These are phyloP conservation scores for Neonectria sp. DNA, from an alignment of 2,329 filamentous ascomycete genomes.

Conservation along the genomic window DNA sequence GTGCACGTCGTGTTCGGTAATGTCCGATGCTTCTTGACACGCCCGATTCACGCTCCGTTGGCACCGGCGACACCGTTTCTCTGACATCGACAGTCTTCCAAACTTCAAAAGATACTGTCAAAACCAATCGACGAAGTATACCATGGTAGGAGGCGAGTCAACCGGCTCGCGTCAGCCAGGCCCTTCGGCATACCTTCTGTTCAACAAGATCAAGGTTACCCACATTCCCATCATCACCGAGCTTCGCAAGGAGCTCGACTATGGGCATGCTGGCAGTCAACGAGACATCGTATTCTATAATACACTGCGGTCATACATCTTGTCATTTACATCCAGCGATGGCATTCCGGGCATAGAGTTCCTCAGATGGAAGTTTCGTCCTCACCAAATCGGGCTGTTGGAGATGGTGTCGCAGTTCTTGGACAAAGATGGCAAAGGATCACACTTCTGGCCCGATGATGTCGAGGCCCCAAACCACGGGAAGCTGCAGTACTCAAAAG, in stretches of 20 bases:
- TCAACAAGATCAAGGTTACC: constrained; percentile 27
- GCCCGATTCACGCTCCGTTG: neutral
- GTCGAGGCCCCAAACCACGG: neutral
- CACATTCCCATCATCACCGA: constrained; percentile 32
- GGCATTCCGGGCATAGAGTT: constrained; percentile 16
- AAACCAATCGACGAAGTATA: neutral
- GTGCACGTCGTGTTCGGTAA: neutral
- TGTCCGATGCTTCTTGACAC: neutral
- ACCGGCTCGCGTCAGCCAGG: neutral
- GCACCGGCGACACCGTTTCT: neutral
- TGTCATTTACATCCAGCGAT: constrained; percentile 24
- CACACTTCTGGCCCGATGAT: constrained; percentile 38
- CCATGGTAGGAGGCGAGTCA: neutral
- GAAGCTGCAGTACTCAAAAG: constrained; percentile 28
- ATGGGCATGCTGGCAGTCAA: constrained; percentile 19
- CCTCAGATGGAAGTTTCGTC: constrained; percentile 27
- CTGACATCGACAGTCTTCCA: neutral
- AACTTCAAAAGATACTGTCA: neutral
- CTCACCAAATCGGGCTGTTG: constrained; percentile 36
- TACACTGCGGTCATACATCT: constrained; percentile 16
- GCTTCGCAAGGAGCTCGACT: constrained; percentile 39
- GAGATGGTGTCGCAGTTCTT: constrained; percentile 39
- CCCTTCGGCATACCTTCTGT: neutral
- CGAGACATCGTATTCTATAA: constrained; percentile 40
- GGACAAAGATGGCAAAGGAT: constrained; percentile 29